These are phyloP conservation scores for Daldinia grandis DNA, from an alignment of 495 filamentous ascomycete species.

Conservation along the genomic window DNA sequence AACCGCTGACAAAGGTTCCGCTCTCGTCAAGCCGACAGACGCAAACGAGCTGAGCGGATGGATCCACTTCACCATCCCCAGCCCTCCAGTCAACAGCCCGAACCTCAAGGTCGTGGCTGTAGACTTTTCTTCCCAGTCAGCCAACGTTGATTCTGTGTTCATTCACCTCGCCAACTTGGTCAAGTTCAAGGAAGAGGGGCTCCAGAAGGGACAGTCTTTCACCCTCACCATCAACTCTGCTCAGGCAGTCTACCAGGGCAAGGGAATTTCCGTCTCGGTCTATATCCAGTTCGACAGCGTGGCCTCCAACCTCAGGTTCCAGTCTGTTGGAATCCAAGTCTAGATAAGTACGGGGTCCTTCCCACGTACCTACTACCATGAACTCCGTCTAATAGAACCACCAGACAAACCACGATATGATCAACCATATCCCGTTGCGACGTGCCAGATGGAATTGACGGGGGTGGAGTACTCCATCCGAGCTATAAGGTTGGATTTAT, in stretches of 20 bases:
- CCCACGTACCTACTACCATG: not conserved
- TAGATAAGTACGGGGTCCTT: not conserved
- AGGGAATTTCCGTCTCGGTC: conserved; percentile 3
- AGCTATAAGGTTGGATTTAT: not conserved
- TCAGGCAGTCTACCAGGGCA: not conserved
- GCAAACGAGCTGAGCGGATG: conserved; percentile 1
- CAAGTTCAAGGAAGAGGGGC: not conserved
- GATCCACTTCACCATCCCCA: conserved; percentile 14
- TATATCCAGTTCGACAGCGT: not conserved
- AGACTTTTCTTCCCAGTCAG: not conserved
- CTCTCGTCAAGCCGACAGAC: conserved; percentile 1
- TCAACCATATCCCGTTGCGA: not conserved
- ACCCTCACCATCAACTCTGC: not conserved
- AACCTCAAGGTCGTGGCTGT: not conserved
- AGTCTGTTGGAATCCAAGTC: conserved; percentile 11
- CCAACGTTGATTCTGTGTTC: not conserved
- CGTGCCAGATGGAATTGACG: not conserved
- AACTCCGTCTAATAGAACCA: not conserved
- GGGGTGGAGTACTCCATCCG: not conserved
- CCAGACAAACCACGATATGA: not conserved
- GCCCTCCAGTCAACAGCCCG: not conserved
- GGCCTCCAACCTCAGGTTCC: not conserved
- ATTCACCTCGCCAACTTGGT: not conserved
- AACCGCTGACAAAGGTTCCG: not conserved
- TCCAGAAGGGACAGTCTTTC: not conserved